Evolutionary conservation across 1,284 basidiomycete genomes (phyloP), one percentile per base, ranked within the genome.

Genomic region (Grifola frondosa): DNA sequence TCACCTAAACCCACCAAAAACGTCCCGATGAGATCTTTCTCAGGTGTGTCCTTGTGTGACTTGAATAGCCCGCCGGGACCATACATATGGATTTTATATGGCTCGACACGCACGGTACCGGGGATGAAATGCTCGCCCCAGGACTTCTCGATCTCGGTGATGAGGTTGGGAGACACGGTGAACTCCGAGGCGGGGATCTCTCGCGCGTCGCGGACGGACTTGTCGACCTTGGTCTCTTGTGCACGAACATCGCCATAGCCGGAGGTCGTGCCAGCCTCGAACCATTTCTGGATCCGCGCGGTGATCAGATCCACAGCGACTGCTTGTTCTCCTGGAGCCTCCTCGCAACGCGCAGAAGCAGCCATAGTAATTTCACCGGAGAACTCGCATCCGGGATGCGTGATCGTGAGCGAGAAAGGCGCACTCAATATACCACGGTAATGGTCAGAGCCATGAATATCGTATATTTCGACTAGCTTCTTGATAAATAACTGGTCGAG

Each of bases 1-100:
- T 36, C 34, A 11, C 34, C 34, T 8, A 36, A 21, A 12, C 34
- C 34, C 7, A 36, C 19, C 17, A 58, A 42, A 12, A 32, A 34
- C 10, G 37, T 17, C 15, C 60, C 60, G 17, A 62, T 49, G 10
- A 59, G 46, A 22, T 47, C 51, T 6, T 37, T 42, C 39, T 60
- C 51, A 4, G 57, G 60, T 3, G 60, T 63, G 40, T 62, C 59
- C 7, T 50, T 52, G 35, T 62, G 62, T 9, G 54, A 21, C 31
- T 54, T 49, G 48, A 62, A 62, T 36, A 58, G 54, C 3, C 58
- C 60, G 7, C 51, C 51, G 2, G 52, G 50, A 1, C 60, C 62
- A 32, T 62, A 61, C 4, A 62, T 16, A 30, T 62, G 54, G 16
- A 62, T 61, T 45, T 62, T 62, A 50, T 63, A 61, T 6, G 60